Base-by-base conservation (phyloP, 495 filamentous ascomycete genomes). In the Penicillium riverlandense region DNA sequence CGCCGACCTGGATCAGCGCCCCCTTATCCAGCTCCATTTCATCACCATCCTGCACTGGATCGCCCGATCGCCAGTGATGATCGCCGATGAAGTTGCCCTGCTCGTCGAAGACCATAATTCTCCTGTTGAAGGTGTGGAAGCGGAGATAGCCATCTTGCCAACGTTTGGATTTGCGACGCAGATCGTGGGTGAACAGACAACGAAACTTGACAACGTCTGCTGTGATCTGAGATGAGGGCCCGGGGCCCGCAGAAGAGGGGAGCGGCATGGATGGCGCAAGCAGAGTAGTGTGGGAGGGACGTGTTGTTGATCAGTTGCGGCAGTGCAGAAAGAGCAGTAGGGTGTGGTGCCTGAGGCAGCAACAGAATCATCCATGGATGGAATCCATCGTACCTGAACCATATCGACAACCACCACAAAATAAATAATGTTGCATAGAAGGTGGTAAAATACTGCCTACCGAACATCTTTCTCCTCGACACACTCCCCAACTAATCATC, bases 131-230 rank as follows among this genome's bases (percentile, higher is more conserved):
- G 2, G 86, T 85, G 59, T 96, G 90, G 56, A 81, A 95, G 41
- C 83, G 80, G 29, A 95, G 75, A 37, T 82, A 79, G 35, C 90
- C 90, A 83, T 96, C 90, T 52, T 91, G 86, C 90, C 90, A 96
- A 37, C 85, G 70, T 64, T 96, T 96, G 41, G 84, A 79, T 63
- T 96, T 96, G 40, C 85, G 78, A 8, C 82, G 79, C 40, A 95
- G 59, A 57, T 96, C 90, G 49, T 83, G 77, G 6, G 86, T 95
- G 63, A 85, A 96, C 14, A 96, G 80, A 53, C 90, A 95, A 43
- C 79, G 70, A 55, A 82, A 90, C 50, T 92, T 88, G 52, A 84
- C 66, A 22, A 95, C 85, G 0, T 77, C 73, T 2, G 90, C 88
- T 29, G 84, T 89, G 58, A 80, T 81, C 44, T 80, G 77, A 10